These are phyloP conservation scores for Suillus cothurnatus DNA, from an alignment of 768 basidiomycete species.

Conservation along the genomic window DNA sequence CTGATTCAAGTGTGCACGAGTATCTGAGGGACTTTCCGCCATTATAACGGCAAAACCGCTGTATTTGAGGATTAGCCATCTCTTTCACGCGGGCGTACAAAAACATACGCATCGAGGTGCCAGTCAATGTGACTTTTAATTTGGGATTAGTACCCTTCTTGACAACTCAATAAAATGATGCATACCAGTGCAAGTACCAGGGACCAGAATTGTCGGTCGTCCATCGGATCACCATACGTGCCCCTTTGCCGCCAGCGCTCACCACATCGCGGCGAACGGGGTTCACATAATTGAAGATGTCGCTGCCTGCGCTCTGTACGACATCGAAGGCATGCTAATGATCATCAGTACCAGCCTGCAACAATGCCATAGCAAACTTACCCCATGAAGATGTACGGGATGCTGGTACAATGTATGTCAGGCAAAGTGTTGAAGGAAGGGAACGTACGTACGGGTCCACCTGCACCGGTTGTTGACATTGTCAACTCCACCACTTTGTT, in stretches of 20 bases:
- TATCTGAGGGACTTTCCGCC: conserved; percentile 25
- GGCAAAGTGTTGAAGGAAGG: too few species aligned
- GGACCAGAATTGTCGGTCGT: conserved; percentile 55
- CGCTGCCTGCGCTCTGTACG: conserved; percentile 42
- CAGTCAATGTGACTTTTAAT: conserved; percentile 19
- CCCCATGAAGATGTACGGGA: too few species aligned
- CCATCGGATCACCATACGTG: conserved; percentile 46
- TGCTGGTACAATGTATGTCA: too few species aligned
- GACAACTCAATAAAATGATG: not conserved
- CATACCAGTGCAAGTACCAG: conserved; percentile 32
- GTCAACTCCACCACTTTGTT: too few species aligned
- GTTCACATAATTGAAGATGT: conserved; percentile 47
- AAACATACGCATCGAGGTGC: conserved; percentile 21
- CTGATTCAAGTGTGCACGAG: not conserved
- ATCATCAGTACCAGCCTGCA: too few species aligned
- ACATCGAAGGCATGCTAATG: too few species aligned
- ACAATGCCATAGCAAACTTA: too few species aligned
- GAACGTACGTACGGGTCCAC: too few species aligned
- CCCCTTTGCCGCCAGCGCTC: conserved; percentile 20
- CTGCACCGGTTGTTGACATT: too few species aligned
- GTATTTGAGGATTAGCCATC: not conserved
- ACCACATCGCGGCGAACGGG: conserved; percentile 56
- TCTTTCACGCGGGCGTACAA: not conserved
- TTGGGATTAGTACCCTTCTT: not conserved
- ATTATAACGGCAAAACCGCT: conserved; percentile 36